Evolutionary conservation across 1,284 basidiomycete genomes (phyloP), one percentile per base, ranked within the genome.

Genomic region (Cryptococcus neoformans): DNA sequence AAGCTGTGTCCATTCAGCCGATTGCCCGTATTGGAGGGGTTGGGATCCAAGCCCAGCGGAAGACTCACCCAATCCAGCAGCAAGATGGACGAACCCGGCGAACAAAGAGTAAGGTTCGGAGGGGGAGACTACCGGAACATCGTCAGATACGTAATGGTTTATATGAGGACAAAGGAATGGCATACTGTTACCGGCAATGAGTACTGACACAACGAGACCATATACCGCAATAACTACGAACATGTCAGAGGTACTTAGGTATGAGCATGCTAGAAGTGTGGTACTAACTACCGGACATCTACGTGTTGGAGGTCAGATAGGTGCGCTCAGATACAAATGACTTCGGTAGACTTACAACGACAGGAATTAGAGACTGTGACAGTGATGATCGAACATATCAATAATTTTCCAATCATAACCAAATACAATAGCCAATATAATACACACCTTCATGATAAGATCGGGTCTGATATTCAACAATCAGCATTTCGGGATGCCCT

Each of bases 21-120:
- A 44, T 42, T 4, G 8, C 1, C 37, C n/a, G 14, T 17, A n/a
- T 36, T 34, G 44, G 28, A 28, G 28, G 28, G 28, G 28, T 28
- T 28, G 28, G 28, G 28, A 28, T 28, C 28, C 28, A 28, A 28
- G 47, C 42, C n/a, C 16, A 8, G 12, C 6, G 17, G 16, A 28
- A 54, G 11, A 59, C 70, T 40, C 48, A 74, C 72, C 86, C 37
- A 98, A 81, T 35, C 96, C 95, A 10, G 95, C 96, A 9, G 89
- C 92, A 35, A 99, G 86, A 76, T 99, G 95, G 48, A 96, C 84
- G 77, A 96, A 96, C 44, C 96, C 95, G 14, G 87, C 84, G 70
- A 87, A 92, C 47, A 92, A 83, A 49, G 86, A 81, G 73, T 79
- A 84, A 48, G 75, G 78, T 57, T 80, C 77, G 38, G 73, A 70